Conservation (phyloP, 164 flowering plant species). For the Amborella trichopoda region DNA sequence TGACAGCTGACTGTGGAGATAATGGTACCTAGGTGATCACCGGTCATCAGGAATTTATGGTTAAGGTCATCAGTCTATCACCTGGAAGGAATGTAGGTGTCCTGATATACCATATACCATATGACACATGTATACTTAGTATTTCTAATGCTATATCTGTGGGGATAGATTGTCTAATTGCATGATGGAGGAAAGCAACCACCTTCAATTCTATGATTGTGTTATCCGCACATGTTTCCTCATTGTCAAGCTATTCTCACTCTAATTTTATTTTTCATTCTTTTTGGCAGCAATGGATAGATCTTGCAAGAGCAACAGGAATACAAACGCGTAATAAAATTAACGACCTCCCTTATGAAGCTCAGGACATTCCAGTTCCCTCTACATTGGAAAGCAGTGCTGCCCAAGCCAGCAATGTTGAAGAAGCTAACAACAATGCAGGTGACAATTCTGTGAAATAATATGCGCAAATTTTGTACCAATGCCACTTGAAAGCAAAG, state of each 20-base stretch:
- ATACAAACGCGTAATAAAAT: constrained; percentile 50
- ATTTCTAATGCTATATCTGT: not conserved
- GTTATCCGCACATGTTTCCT: not conserved
- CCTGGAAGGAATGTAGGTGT: too few relatives aligned
- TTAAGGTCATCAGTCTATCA: too few relatives aligned
- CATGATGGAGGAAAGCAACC: not conserved
- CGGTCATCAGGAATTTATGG: too few relatives aligned
- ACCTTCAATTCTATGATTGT: not conserved
- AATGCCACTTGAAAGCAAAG: too few relatives aligned
- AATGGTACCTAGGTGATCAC: not conserved
- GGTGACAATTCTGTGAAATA: constrained; percentile 25
- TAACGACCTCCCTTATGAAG: constrained; percentile 13
- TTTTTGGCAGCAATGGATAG: constrained; percentile 87
- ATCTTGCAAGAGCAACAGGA: constrained; percentile 75
- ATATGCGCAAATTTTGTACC: too few relatives aligned
- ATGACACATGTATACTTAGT: not conserved
- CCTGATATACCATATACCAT: not conserved
- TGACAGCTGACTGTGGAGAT: not conserved
- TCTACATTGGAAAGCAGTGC: constrained; percentile 28
- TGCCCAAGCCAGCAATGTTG: constrained; percentile 29
- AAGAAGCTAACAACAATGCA: constrained; percentile 43
- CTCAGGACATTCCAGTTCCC: constrained; percentile 20
- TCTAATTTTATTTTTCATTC: not conserved
- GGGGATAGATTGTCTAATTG: not conserved
- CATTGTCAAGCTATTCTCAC: not conserved